Conservation (phyloP, 169 alveolate species). For the Eimeria maxima region DNA sequence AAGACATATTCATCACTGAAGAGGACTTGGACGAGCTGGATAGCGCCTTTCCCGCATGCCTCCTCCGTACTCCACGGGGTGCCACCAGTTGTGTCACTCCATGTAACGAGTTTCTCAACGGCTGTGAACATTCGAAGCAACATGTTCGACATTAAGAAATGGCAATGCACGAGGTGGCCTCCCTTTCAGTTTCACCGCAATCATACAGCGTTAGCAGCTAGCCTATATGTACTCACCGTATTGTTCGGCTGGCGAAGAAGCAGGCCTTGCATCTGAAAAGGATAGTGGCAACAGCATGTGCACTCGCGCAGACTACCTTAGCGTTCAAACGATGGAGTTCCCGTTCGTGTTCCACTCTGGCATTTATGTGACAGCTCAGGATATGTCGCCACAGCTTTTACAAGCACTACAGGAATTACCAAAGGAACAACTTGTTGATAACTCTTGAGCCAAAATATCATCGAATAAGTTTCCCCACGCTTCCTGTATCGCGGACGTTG, state of each 20-base stretch:
- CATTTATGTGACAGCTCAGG: background rate
- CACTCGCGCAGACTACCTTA: background rate
- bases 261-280: background rate
- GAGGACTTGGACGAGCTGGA: slow-evolving; percentile 66
- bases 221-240: slow-evolving; percentile 22
- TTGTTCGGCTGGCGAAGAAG: slow-evolving; percentile 5
- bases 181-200: background rate
- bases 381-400: background rate
- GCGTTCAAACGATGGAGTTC: background rate
- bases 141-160: background rate
- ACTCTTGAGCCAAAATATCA: background rate
- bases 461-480: background rate
- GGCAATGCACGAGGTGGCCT: background rate
- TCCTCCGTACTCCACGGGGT: slow-evolving; percentile 43
- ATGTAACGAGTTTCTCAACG: background rate
- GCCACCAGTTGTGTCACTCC: slow-evolving; percentile 48
- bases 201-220: background rate
- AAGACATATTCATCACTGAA: slow-evolving; percentile 51
- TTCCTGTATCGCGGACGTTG: background rate
- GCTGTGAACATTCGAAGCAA: background rate
- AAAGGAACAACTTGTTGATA: slow-evolving; percentile 45
- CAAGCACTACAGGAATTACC: background rate
- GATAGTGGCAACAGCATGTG: slow-evolving; percentile 16
- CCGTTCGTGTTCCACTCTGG: background rate
- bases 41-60: slow-evolving; percentile 42